Evolutionary conservation across 257 asterid species (phyloP), one percentile per base, ranked within the genome.

Genomic region (Verbascum thapsus): DNA sequence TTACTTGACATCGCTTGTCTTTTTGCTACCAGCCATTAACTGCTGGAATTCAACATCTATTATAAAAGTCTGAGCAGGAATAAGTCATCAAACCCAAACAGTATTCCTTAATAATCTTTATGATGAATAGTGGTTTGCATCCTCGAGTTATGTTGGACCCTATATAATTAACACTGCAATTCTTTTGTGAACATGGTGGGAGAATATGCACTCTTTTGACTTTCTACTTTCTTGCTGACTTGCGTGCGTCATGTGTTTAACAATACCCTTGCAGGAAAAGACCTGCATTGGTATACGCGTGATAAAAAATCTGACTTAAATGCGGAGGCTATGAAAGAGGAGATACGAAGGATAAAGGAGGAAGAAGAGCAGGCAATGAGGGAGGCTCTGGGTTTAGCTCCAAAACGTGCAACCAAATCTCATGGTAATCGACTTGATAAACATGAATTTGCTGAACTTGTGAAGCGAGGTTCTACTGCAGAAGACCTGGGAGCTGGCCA

Each of bases 401-500:
- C 97, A 34, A 94, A 94, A 71, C 95, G 96, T 60, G 69, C 86
- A 65, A 42, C 80, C 44, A 76, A 75, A 39, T 64, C 81, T 67
- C 94, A 82, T 59, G 91, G 88, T 18, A 94, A 75, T 80, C 83
- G 88, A 50, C 72, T 94, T 12, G 99, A 94, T 76, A 94, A 94
- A 64, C 99, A 94, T 72, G 99, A 94, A 78, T 77, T 75, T 55
- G 87, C 91, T 69, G 97, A 90, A 71, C 97, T 94, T 53, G 86
- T 84, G 58, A 87, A 90, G 78, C 81, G 97, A 58, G 88, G 95
- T 70, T 90, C 99, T 48, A 94, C 99, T 18, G 99, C 97, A 16
- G 97, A 94, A 78, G 99, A 94, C 78, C 63, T 94, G 83, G 99
- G 95, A 76, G 99, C 91, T 43, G 99, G 99, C 55, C 99, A 94